phyloP scores from a whole-genome alignment of 805 yeast species.

The Groenewaldozyma tartarivorans region DNA sequence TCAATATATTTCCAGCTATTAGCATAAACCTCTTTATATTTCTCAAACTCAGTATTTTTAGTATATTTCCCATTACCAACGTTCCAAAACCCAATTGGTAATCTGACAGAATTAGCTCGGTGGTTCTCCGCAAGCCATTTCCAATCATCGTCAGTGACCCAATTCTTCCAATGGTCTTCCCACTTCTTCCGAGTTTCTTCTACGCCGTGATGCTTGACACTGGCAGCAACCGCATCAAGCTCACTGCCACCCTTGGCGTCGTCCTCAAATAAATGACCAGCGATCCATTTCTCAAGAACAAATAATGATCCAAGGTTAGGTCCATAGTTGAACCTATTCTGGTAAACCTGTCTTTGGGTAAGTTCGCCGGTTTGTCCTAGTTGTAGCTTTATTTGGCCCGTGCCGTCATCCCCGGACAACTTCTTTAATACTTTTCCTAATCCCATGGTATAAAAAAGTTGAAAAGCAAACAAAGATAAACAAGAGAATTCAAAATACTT shows the following conservation, averaged over 20 bases:
- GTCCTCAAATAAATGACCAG: slow-evolving; percentile 39
- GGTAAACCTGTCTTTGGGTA: slow-evolving; percentile 20
- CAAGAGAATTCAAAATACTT: no score
- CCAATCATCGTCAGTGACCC: slow-evolving; percentile 68
- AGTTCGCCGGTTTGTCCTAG: no score
- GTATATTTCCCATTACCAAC: slow-evolving; percentile 54
- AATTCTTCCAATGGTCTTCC: slow-evolving; percentile 59
- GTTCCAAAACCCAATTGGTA: slow-evolving; percentile 91
- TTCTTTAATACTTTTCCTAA: slow-evolving; percentile 17
- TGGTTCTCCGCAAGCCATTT: slow-evolving; percentile 51
- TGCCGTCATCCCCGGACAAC: slow-evolving; percentile 3
- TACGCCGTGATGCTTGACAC: slow-evolving; percentile 39
- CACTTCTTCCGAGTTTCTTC: slow-evolving; percentile 42
- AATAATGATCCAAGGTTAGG: slow-evolving; percentile 80
- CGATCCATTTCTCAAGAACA: slow-evolving; percentile 64
- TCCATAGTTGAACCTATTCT: slow-evolving; percentile 50
- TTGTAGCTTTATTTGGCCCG: slow-evolving; percentile 17
- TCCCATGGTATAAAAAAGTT: no score
- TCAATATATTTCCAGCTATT: slow-evolving; percentile 64
- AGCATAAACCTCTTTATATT: slow-evolving; percentile 46
- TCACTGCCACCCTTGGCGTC: slow-evolving; percentile 50
- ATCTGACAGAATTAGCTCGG: slow-evolving; percentile 71
- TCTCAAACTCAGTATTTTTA: slow-evolving; percentile 52
- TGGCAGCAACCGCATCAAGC: slow-evolving; percentile 55
- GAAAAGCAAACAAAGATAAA: no score